Conservation (phyloP, 192 early-diverging fungal species). For the Coemansia sp. region DNA sequence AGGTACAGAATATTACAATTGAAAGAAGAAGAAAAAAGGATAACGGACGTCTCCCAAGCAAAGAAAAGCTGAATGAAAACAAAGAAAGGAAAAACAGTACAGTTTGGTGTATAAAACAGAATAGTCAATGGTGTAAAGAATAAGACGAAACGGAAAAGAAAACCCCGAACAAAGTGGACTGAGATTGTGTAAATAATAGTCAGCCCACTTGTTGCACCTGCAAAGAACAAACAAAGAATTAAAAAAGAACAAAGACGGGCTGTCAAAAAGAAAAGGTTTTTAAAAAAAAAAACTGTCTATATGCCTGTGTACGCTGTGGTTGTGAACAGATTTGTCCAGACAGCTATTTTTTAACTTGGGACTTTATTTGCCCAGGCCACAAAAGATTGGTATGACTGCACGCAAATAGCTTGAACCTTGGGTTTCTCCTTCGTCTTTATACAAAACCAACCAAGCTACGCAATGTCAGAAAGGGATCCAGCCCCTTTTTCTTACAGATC, state of each 20-base stretch:
- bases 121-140: not conserved
- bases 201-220: no score
- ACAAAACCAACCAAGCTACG: not conserved
- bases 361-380: no score
- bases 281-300: no score
- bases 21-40: slow-evolving; percentile 7
- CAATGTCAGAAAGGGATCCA: slow-evolving; percentile 1
- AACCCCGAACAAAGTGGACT: not conserved
- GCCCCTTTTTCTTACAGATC: not conserved
- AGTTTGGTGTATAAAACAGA: not conserved
- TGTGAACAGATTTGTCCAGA: no score
- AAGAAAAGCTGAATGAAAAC: slow-evolving; percentile 2
- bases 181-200: no score
- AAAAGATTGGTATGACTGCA: no score
- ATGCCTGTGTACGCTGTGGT: no score
- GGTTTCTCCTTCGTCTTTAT: not conserved
- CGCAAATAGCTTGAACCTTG: no score
- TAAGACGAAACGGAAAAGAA: not conserved
- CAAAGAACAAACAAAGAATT: not conserved
- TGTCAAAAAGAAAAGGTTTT: not conserved
- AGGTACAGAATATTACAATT: slow-evolving; percentile 13
- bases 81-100: slow-evolving; percentile 1
- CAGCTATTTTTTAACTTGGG: no score
- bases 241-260: not conserved
- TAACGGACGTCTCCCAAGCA: not conserved